Conservation (phyloP, 345 rosid genomes). For the Pistacia atlantica region DNA sequence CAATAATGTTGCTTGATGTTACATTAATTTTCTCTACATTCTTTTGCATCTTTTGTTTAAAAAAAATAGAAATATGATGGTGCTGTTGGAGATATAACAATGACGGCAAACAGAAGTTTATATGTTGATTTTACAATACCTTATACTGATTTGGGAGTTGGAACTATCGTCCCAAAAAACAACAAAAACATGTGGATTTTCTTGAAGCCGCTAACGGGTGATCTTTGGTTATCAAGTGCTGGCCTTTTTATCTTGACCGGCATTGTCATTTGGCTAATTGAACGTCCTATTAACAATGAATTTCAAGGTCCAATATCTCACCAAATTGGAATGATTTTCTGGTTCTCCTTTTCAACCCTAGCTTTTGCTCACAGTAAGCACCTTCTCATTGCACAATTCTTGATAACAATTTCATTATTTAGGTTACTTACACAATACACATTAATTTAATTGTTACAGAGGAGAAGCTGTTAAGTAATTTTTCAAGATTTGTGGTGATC, state of each 20-base stretch:
- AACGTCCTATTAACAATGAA: neutral
- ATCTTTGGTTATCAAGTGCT: constrained; percentile 25
- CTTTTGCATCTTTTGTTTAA: too few relatives aligned
- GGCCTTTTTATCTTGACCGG: constrained; percentile 27
- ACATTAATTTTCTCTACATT: too few relatives aligned
- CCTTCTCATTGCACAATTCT: too few relatives aligned
- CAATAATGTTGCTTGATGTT: too few relatives aligned
- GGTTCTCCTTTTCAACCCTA: constrained; percentile 12
- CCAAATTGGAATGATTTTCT: constrained; percentile 11
- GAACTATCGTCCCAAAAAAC: constrained; percentile 14
- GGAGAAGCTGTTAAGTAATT: constrained; percentile 38
- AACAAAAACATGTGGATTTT: constrained; percentile 26
- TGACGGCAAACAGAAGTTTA: constrained; percentile 29
- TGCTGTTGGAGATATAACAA: constrained; percentile 4
- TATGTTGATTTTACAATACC: constrained; percentile 53
- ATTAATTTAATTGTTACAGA: neutral
- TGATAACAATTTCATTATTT: too few relatives aligned
- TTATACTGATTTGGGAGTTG: constrained; percentile 24
- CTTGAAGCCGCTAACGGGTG: constrained; percentile 26
- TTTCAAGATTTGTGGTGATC: constrained; percentile 37
- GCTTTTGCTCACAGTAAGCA: neutral
- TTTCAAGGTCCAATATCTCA: neutral
- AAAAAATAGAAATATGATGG: neutral
- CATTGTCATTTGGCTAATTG: constrained; percentile 32
- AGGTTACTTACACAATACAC: too few relatives aligned